These are phyloP conservation scores for Firmiana major DNA, from an alignment of 345 rosid species.

Conservation along the genomic window DNA sequence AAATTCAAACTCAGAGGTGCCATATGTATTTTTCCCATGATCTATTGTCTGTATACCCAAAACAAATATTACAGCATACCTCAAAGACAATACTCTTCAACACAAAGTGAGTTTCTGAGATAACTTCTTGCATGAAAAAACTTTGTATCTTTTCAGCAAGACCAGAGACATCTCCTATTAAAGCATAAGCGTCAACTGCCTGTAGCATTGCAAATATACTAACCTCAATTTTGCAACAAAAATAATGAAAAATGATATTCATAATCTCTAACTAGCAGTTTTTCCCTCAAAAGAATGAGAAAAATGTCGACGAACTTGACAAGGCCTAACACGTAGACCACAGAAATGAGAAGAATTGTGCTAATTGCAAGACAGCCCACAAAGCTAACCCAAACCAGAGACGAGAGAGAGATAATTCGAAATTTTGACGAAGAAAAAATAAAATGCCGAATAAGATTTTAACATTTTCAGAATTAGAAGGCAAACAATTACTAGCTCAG, in stretches of 20 bases:
- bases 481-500: background rate
- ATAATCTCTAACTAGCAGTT: background rate
- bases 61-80: slow-evolving; percentile 41
- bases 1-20: background rate
- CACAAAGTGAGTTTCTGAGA: slow-evolving; percentile 80
- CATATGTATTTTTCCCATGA: background rate
- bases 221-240: slow-evolving; percentile 11
- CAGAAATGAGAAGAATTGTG: background rate
- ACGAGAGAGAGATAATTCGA: background rate
- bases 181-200: slow-evolving; percentile 98
- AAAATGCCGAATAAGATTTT: background rate
- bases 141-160: slow-evolving; percentile 98
- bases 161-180: slow-evolving; percentile 95
- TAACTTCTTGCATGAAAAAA: slow-evolving; percentile 96
- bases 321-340: background rate
- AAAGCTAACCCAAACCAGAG: background rate
- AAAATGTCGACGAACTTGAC: background rate
- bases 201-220: slow-evolving; percentile 30
- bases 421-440: background rate
- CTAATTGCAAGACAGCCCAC: background rate
- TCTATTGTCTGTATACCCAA: background rate
- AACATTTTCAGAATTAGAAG: background rate
- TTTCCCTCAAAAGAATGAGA: background rate
- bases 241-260: background rate
- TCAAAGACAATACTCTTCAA: slow-evolving; percentile 72